Evolutionary conservation across 2,329 filamentous ascomycete species (phyloP), one percentile per base, ranked within the genome.

Genomic region (Teratosphaeria epicoccoides): DNA sequence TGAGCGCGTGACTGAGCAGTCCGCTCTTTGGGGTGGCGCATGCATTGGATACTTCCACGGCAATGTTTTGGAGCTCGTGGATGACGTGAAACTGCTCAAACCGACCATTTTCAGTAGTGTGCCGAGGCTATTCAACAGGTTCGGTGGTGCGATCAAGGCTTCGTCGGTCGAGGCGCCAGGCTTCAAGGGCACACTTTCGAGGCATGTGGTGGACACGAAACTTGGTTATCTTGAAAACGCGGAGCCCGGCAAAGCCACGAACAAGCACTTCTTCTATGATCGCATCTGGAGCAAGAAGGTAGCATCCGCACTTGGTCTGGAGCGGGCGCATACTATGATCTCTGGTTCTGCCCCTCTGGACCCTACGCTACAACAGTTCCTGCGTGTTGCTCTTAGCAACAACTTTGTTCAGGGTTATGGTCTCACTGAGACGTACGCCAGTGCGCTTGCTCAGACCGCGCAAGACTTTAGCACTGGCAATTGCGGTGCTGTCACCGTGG

Each of bases 21-120:
- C 76, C 3, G 79, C 81, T 12, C 74, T 96, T 14, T 81, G 85
- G 62, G 77, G 80, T 49, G 90, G 88, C 50, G 81, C 80, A 28
- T 74, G 81, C 7, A 83, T 96, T 61, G 93, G 91, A 11, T 98
- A 91, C 70, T 98, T 96, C 79, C 88, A 93, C 61, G 93, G 93
- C 50, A 88, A 96, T 65, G 84, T 96, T 56, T 66, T 86, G 11
- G 86, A 87, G 57, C 75, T 98, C 17, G 83, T 94, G 0, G 93
- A 98, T 53, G 93, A 98, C 65, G 71, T 98, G 72, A 95, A 97
- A 74, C 68, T 88, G 37, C 76, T 98, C 52, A 81, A 83, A 53
- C 93, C 93, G 0, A 93, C 85, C 11, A 78, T 79, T 10, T 88
- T 98, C 68, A 82, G 85, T 61, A 95, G 88, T 14, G 93, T 98